Base-by-base conservation (phyloP, 2,329 filamentous ascomycete genomes). In the Fusarium lateritium region DNA sequence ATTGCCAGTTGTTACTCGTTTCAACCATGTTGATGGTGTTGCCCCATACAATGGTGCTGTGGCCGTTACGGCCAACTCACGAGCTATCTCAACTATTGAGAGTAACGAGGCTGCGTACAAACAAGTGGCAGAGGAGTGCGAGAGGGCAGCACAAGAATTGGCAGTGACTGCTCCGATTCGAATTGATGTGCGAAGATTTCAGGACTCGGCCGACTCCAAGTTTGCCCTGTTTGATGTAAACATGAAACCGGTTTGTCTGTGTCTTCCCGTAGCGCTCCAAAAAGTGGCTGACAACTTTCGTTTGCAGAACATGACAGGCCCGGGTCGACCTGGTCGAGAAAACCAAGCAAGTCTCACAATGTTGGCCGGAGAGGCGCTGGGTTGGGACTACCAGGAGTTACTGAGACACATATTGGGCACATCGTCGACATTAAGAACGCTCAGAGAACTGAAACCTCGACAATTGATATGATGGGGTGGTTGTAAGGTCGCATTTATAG, bases 171-270 rank as follows among this genome's bases (percentile, higher is more conserved):
- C 83, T 2, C 81, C 81, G 0, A 83, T 85, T 26, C 76, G 82
- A 1, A 82, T 86, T 45, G 83, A 86, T 66, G 78, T 84, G 0
- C 76, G 83, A 17, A 77, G 83, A 10, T 79, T 81, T 33, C 58
- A 62, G 4, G 57, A 76, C 3, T 67, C 63, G 31, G 21, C 50
- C 38, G 74, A 74, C 0, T 76, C 74, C 0, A 73, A 74, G 3
- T 86, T 86, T 75, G 81, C 81, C 1, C 71, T 85, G 19, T 86
- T 86, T 65, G 83, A 86, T 72, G 77, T 86, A 14, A 85, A 85
- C 56, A 84, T 86, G 81, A 85, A 86, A 70, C 83, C 83, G 17
- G 82, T 83, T 71, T 76, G 81, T 76, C 17, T 56, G 7, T 31
- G 10, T 15, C n/a, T 42, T 26, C 33, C 26, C 21, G 8, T 11